Conservation (phyloP, 331 rosid genomes). For the Rhamnella rubrinervis region DNA sequence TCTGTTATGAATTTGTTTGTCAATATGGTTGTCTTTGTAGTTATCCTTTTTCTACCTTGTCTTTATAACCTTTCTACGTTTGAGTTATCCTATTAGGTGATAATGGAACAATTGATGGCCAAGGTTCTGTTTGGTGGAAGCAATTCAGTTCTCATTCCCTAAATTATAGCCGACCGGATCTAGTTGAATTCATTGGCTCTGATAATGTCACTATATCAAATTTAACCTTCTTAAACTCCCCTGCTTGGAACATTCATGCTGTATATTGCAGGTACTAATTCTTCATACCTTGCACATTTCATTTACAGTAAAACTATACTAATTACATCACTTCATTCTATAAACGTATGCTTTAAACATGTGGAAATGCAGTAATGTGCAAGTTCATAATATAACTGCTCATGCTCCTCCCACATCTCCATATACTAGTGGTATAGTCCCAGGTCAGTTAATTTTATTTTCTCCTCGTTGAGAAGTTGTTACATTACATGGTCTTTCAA, state of each 20-base stretch:
- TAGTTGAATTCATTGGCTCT: conserved; percentile 52
- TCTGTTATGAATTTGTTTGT: not conserved
- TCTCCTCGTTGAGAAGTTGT: no score
- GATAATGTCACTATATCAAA: conserved; percentile 50
- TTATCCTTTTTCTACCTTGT: not conserved
- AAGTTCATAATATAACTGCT: conserved; percentile 48
- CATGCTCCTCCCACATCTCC: conserved; percentile 55
- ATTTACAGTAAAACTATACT: no score
- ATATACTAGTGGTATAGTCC: conserved; percentile 62
- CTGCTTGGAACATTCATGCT: conserved; percentile 66
- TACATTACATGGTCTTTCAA: not conserved
- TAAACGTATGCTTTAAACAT: not conserved
- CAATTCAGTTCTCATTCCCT: conserved; percentile 38
- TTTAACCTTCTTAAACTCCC: conserved; percentile 58
- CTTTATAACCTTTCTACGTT: conserved; percentile 12
- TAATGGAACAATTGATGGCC: conserved; percentile 69
- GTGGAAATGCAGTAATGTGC: conserved; percentile 44
- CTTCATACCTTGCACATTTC: not conserved
- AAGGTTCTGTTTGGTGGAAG: conserved; percentile 71
- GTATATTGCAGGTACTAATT: conserved; percentile 63
- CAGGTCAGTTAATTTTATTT: conserved; percentile 44
- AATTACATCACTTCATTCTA: not conserved
- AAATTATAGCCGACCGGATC: conserved; percentile 62
- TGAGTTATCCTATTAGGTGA: conserved; percentile 43
- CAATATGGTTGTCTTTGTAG: not conserved